Evolutionary conservation across 2,329 filamentous ascomycete genomes (phyloP), one percentile per base, ranked within the genome.

Genomic region (Trichoderma aggressivum): DNA sequence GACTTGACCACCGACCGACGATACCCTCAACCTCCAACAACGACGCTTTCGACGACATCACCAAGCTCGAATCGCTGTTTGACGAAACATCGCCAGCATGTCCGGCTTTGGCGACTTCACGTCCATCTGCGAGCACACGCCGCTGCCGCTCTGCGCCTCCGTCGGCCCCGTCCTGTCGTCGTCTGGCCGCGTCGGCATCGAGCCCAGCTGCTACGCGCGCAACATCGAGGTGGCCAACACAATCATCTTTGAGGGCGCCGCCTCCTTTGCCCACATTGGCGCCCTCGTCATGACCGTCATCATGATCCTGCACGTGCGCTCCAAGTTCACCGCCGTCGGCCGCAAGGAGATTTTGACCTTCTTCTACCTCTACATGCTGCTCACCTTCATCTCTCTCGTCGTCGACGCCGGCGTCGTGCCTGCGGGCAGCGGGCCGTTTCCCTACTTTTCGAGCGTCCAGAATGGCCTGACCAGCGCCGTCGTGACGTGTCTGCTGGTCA

Each of bases 161-260:
- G 89, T 99, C 75, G 96, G 96, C 21, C 88, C 91, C 59, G 88
- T 91, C 76, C 90, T 90, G 34, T 85, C 87, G 39, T 89, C 94
- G 74, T 87, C 89, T 26, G 88, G 86, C 75, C 87, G 88, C 71
- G 88, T 91, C 14, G 93, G 94, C 75, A 96, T 98, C 75, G 91
- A 97, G 80, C 90, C 96, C 71, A 89, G 90, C 78, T 99, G 96
- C 86, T 98, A 95, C 84, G 93, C 96, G 72, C 91, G 96, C 72
- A 97, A 96, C 78, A 95, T 99, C 81, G 94, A 98, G 82, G 83
- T 98, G 75, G 96, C 94, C 76, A 99, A 99, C 84, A 99, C 96
- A 53, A 95, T 98, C 84, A 99, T 99, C 79, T 99, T 99, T 81
- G 91, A 98, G 83, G 93, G 91, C 79, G 96, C 94, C 32, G 90